Conservation (phyloP, 2,329 filamentous ascomycete genomes). For the Cercospora nicotianae region DNA sequence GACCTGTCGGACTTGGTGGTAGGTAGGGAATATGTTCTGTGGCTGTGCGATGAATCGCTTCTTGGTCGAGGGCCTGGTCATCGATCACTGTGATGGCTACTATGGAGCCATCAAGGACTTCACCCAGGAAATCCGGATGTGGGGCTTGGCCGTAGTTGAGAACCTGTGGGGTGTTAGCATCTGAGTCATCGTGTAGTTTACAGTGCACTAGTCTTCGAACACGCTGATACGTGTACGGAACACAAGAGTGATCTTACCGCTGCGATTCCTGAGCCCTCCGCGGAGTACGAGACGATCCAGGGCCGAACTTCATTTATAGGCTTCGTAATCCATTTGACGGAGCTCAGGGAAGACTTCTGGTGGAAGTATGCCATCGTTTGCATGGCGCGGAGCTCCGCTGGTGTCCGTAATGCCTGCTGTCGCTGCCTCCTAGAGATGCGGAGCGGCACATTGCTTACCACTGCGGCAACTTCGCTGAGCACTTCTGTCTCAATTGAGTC, state of each 20-base stretch:
- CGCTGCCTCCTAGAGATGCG: conserved; percentile 60
- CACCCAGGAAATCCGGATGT: conserved; percentile 58
- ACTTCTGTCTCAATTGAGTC: conserved; percentile 61
- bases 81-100: conserved; percentile 66
- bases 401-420: conserved; percentile 59
- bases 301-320: conserved; percentile 61
- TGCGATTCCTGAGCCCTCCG: conserved; percentile 55
- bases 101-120: conserved; percentile 69
- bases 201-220: neutral
- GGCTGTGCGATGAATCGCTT: conserved; percentile 43
- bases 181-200: neutral
- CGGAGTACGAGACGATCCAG: conserved; percentile 62
- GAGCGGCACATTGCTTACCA: conserved; percentile 40
- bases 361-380: conserved; percentile 82
- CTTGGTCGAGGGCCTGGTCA: conserved; percentile 16
- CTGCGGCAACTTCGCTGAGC: conserved; percentile 29
- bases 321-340: conserved; percentile 51
- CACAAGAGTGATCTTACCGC: conserved; percentile 40
- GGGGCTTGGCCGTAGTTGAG: conserved; percentile 67
- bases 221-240: neutral
- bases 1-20: conserved; percentile 53
- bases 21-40: conserved; percentile 64
- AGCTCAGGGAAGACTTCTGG: conserved; percentile 17
- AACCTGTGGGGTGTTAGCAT: conserved; percentile 41
- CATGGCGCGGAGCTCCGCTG: conserved; percentile 69